Evolutionary conservation across 768 basidiomycete species (phyloP).

Genomic region (Calocera cornea): DNA sequence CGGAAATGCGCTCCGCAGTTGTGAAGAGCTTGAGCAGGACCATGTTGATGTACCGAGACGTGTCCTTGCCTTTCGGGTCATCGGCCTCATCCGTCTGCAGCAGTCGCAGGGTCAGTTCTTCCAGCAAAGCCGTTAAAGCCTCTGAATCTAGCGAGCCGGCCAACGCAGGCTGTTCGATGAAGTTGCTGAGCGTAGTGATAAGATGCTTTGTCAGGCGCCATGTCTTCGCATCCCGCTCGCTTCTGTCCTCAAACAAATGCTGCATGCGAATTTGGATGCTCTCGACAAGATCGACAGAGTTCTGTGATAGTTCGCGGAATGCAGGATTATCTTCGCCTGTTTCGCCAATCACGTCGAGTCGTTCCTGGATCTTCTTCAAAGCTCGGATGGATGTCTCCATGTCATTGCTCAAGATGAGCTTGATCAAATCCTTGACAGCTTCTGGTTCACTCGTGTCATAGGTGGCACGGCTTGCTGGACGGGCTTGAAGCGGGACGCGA

Average conservation of each 20-base stretch:
- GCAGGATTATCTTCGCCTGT: slow-evolving; percentile 50
- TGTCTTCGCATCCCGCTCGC: slow-evolving; percentile 46
- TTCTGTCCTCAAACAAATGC: slow-evolving; percentile 71
- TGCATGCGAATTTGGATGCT: slow-evolving; percentile 86
- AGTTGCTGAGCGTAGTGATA: slow-evolving; percentile 88
- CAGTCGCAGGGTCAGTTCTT: slow-evolving; percentile 80
- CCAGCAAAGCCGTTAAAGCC: slow-evolving; percentile 72
- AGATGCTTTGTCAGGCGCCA: slow-evolving; percentile 94
- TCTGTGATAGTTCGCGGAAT: slow-evolving; percentile 66
- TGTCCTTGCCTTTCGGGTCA: slow-evolving; percentile 74
- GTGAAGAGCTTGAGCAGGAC: slow-evolving; percentile 88
- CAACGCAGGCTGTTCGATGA: slow-evolving; percentile 80
- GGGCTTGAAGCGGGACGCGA: neutral
- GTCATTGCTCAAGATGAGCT: slow-evolving; percentile 65
- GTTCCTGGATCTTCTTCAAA: slow-evolving; percentile 82
- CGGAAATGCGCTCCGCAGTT: slow-evolving; percentile 75
- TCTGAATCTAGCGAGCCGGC: slow-evolving; percentile 78
- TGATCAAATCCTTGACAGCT: neutral
- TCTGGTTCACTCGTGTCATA: neutral
- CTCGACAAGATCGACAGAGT: slow-evolving; percentile 73
- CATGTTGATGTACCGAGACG: slow-evolving; percentile 97
- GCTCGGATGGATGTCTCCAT: slow-evolving; percentile 78
- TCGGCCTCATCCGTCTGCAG: slow-evolving; percentile 85
- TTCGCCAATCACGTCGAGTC: slow-evolving; percentile 63
- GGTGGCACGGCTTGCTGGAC: neutral